Evolutionary conservation across 2,329 filamentous ascomycete species (phyloP).

Genomic region (Xylaria multiplex): DNA sequence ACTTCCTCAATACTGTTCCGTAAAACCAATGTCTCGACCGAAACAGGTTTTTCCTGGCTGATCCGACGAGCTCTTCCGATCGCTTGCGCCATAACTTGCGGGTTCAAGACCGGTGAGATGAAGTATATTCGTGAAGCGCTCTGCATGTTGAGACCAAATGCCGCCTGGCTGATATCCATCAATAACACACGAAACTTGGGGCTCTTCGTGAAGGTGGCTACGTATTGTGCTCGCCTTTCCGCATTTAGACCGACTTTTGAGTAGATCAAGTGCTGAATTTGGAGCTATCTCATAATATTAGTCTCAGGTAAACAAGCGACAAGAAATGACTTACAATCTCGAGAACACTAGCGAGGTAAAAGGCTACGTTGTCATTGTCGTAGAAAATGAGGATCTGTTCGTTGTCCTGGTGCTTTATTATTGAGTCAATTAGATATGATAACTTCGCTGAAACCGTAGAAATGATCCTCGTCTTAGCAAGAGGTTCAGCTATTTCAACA

Average conservation of each 20-base stretch:
- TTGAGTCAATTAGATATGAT: conserved; percentile 81
- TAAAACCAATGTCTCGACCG: conserved; percentile 86
- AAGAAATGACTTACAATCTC: conserved; percentile 66
- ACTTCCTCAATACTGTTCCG: conserved; percentile 84
- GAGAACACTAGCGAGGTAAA: conserved; percentile 83
- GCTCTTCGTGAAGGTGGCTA: conserved; percentile 79
- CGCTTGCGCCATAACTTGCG: conserved; percentile 86
- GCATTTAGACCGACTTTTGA: conserved; percentile 68
- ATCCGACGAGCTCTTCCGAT: conserved; percentile 91
- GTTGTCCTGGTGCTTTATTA: conserved; percentile 71
- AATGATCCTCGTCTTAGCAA: conserved; percentile 71
- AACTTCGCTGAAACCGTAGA: conserved; percentile 89
- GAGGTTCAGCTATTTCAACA: conserved; percentile 58
- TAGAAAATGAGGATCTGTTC: conserved; percentile 96
- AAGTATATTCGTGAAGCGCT: conserved; percentile 89
- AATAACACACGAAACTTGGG: conserved; percentile 77
- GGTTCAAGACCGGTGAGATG: conserved; percentile 86
- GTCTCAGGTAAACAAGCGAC: neutral
- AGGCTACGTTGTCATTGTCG: conserved; percentile 86
- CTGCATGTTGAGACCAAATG: conserved; percentile 86
- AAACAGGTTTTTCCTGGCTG: conserved; percentile 80
- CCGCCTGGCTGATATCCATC: conserved; percentile 91
- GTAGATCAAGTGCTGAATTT: conserved; percentile 73
- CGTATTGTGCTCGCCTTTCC: conserved; percentile 75
- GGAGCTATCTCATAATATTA: conserved; percentile 53